phyloP scores from a whole-genome alignment of 2,329 filamentous ascomycete genomes.

The Trichoderma pleuroti region DNA sequence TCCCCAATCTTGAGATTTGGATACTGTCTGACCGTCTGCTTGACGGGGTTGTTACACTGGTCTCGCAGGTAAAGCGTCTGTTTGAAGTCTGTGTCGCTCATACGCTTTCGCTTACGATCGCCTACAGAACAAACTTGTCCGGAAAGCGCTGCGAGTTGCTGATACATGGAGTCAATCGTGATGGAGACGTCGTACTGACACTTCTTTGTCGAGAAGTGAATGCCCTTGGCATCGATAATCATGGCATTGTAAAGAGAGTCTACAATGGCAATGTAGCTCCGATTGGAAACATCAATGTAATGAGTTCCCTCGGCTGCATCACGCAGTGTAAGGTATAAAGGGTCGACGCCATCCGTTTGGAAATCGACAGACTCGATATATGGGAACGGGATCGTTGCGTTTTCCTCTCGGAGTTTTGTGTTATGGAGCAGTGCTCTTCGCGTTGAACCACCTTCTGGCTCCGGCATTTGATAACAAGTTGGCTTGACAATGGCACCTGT shows the following conservation, averaged over 20 bases:
- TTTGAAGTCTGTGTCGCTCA: slow-evolving; percentile 29
- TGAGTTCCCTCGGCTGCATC: slow-evolving; percentile 29
- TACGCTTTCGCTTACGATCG: slow-evolving; percentile 23
- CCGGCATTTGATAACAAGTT: slow-evolving; percentile 33
- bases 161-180: slow-evolving; percentile 32
- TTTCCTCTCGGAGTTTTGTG: slow-evolving; percentile 28
- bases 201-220: slow-evolving; percentile 35
- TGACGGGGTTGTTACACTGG: slow-evolving; percentile 34
- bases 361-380: slow-evolving; percentile 39
- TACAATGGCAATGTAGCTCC: slow-evolving; percentile 31
- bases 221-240: slow-evolving; percentile 31
- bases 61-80: slow-evolving; percentile 34
- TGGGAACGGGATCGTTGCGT: slow-evolving; percentile 33
- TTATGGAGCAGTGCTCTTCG: slow-evolving; percentile 33
- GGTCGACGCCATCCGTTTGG: slow-evolving; percentile 30
- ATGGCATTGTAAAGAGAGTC: slow-evolving; percentile 33
- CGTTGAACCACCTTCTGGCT: slow-evolving; percentile 23
- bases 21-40: slow-evolving; percentile 27
- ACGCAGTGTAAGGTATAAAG: slow-evolving; percentile 33
- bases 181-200: slow-evolving; percentile 36
- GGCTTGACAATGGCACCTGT: slow-evolving; percentile 27
- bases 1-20: slow-evolving; percentile 33
- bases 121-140: slow-evolving; percentile 31
- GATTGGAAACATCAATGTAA: slow-evolving; percentile 35
- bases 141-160: slow-evolving; percentile 32